These are phyloP conservation scores for Emericellopsis terricola DNA, from an alignment of 495 filamentous ascomycete species.

Conservation along the genomic window DNA sequence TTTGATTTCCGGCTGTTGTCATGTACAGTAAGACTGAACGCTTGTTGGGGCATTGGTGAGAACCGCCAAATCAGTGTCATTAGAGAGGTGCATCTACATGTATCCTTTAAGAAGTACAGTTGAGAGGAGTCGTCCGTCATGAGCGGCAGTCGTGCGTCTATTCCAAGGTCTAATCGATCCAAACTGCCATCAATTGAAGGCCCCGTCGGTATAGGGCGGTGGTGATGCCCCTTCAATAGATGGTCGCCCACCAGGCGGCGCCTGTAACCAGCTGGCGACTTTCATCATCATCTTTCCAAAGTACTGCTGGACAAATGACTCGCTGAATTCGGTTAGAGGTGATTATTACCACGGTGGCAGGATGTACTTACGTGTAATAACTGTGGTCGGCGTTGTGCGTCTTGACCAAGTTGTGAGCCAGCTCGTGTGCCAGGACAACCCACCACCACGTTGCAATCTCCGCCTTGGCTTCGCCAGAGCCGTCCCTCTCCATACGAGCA, in stretches of 20 bases:
- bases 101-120: too few relatives aligned
- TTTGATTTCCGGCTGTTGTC: too few relatives aligned
- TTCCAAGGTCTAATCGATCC: too few relatives aligned
- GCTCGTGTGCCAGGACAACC: constrained; percentile 77
- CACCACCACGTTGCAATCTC: constrained; percentile 81
- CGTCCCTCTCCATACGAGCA: constrained; percentile 10
- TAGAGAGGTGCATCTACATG: too few relatives aligned
- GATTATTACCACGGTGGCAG: too few relatives aligned
- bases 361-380: constrained; percentile 55
- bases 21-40: too few relatives aligned
- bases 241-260: not conserved
- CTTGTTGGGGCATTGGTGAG: too few relatives aligned
- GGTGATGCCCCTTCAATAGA: constrained; percentile 3
- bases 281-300: constrained; percentile 27
- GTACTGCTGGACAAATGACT: constrained; percentile 32
- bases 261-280: constrained; percentile 8
- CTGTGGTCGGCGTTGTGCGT: constrained; percentile 69
- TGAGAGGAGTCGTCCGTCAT: too few relatives aligned
- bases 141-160: too few relatives aligned
- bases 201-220: constrained; percentile 9
- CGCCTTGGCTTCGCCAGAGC: constrained; percentile 20
- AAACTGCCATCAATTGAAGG: not conserved
- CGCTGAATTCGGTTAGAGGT: constrained; percentile 11
- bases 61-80: too few relatives aligned
- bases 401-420: constrained; percentile 79